A percentile compares a stretch with the other conserved stretches of the same genome.
phyloP scores from a whole-genome alignment of 805 yeast genomes.

The Lipomyces spencermartinsiae region DNA sequence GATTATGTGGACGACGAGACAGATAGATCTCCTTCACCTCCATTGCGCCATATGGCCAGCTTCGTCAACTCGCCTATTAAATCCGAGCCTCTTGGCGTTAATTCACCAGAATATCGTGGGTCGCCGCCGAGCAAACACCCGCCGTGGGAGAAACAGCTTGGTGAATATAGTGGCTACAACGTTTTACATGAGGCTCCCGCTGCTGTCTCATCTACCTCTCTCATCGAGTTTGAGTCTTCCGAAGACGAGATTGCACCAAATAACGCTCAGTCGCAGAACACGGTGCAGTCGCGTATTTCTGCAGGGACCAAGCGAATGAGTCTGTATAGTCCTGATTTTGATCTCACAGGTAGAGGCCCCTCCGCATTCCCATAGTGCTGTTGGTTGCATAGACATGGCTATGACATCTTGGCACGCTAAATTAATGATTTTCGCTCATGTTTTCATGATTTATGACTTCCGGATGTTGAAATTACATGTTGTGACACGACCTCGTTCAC shows the following conservation, averaged over 20 bases:
- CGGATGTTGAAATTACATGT: background rate
- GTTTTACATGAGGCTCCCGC: conserved; percentile 26
- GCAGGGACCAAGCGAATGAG: conserved; percentile 26
- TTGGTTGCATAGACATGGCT: background rate
- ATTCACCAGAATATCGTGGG: conserved; percentile 30
- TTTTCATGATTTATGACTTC: background rate
- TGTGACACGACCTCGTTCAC: no score
- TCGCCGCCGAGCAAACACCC: conserved; percentile 24
- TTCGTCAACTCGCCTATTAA: conserved; percentile 25
- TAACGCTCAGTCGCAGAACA: background rate
- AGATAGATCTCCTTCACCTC: conserved; percentile 22
- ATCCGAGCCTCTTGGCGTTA: conserved; percentile 25
- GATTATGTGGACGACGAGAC: conserved; percentile 26
- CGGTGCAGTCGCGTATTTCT: conserved; percentile 13
- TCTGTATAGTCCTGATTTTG: conserved; percentile 23
- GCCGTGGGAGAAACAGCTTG: background rate
- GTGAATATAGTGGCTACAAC: conserved; percentile 32
- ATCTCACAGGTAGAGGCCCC: background rate
- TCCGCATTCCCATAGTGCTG: background rate
- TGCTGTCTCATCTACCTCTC: conserved; percentile 22
- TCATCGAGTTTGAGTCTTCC: conserved; percentile 35
- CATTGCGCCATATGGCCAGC: conserved; percentile 29
- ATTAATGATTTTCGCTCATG: background rate
- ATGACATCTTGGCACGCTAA: background rate
- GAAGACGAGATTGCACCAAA: conserved; percentile 20